Percentiles rank a stretch among this genome's conserved stretches.
Evolutionary conservation across 225 moss, liverwort and hornwort species (phyloP).

Genomic region (Sphagnum tenellum): DNA sequence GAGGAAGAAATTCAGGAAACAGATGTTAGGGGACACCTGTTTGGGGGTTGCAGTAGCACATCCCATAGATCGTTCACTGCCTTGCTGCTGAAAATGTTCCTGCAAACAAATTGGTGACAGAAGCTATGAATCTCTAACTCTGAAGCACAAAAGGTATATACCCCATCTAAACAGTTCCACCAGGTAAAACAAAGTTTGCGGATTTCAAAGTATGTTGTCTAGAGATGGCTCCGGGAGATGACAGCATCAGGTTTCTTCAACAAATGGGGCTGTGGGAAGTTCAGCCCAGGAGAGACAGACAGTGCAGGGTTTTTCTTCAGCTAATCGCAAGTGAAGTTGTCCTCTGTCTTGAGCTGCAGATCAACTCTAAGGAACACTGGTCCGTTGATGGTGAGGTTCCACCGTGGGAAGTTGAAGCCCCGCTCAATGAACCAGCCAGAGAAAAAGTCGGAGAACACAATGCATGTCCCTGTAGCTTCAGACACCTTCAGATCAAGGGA

Average conservation of each 20-base stretch:
- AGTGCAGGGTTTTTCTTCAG: no score
- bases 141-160: background rate
- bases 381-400: conserved; percentile 80
- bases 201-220: no score
- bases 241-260: no score
- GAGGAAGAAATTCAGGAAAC: background rate
- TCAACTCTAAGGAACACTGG: conserved; percentile 70
- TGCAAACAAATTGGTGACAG: conserved; percentile 13
- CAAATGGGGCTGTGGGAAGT: no score
- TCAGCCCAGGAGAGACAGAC: no score
- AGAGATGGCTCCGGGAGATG: no score
- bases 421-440: conserved; percentile 76
- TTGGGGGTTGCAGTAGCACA: conserved; percentile 67
- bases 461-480: conserved; percentile 41
- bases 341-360: conserved; percentile 36
- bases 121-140: background rate
- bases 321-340: no score
- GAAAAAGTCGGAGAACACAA: conserved; percentile 67
- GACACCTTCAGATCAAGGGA: conserved; percentile 28
- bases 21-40: conserved; percentile 31
- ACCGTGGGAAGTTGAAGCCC: conserved; percentile 58
- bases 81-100: conserved; percentile 85
- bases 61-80: conserved; percentile 71
- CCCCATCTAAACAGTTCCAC: background rate
- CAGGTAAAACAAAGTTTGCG: background rate